Percentiles rank a stretch among this genome's conserved stretches.
Evolutionary conservation across 495 filamentous ascomycete genomes (phyloP).

Genomic region (Annulohypoxylon moriforme): DNA sequence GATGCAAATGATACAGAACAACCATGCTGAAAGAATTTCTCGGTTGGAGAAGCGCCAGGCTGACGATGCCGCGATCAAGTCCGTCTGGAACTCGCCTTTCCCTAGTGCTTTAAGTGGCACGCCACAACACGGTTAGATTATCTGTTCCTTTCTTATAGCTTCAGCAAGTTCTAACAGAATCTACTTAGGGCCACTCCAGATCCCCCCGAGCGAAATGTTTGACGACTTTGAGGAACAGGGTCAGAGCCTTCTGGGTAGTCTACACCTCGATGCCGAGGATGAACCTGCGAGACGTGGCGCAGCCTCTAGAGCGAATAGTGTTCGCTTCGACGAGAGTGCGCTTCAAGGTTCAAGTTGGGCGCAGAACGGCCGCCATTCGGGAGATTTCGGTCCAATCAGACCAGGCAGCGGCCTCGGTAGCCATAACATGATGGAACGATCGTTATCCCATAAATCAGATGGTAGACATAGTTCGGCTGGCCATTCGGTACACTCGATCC

Average conservation of each 20-base stretch:
- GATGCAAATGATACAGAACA: slow-evolving; percentile 78
- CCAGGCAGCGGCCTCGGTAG: slow-evolving; percentile 85
- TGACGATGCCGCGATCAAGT: slow-evolving; percentile 82
- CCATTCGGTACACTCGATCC: slow-evolving; percentile 76
- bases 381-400: slow-evolving; percentile 80
- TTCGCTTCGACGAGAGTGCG: slow-evolving; percentile 98
- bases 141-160: neutral
- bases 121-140: slow-evolving; percentile 78
- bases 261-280: slow-evolving; percentile 88
- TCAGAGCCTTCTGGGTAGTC: slow-evolving; percentile 73
- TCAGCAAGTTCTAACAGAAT: slow-evolving; percentile 43
- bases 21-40: slow-evolving; percentile 82
- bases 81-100: slow-evolving; percentile 90
- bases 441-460: slow-evolving; percentile 93
- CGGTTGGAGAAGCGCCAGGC: slow-evolving; percentile 85
- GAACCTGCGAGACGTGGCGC: slow-evolving; percentile 84
- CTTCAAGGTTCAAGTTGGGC: slow-evolving; percentile 87
- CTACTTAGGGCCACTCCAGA: slow-evolving; percentile 73
- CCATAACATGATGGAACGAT: slow-evolving; percentile 87
- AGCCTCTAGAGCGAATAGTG: slow-evolving; percentile 94
- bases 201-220: slow-evolving; percentile 75
- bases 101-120: slow-evolving; percentile 80
- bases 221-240: slow-evolving; percentile 85
- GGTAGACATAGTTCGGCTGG: slow-evolving; percentile 93
- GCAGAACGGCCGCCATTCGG: slow-evolving; percentile 80